Base-by-base conservation (phyloP, 1,284 basidiomycete species). In the Heterobasidion annosum region DNA sequence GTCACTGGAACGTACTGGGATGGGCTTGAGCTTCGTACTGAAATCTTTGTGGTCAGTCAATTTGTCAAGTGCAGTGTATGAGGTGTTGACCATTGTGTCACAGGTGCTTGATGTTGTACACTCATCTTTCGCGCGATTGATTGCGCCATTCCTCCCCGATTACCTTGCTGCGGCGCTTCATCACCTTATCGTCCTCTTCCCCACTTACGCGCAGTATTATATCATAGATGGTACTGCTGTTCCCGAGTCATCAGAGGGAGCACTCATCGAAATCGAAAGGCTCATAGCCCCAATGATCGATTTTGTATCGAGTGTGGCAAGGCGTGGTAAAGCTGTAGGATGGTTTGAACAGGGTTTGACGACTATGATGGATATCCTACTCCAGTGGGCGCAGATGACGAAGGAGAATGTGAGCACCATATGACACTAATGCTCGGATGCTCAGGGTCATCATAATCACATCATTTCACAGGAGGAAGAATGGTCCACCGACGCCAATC, bases 401-500 rank as follows among this genome's bases (percentile, higher is more conserved):
- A 77, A 80, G 15, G 91, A 95, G 53, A 92, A 98, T 65, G 92
- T 92, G 63, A 61, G 15, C n/a, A 0, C 5, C 7, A 1, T 40
- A 12, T n/a, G 10, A 40, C 12, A 40, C 37, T 25, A 4, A 4
- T 18, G 16, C n/a, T 52, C 33, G 54, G 43, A 37, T 46, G 25
- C 25, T 37, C 25, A 25, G 12, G 9, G 6, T 50, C 25, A 25
- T 25, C 25, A 25, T 25, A 40, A n/a, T n/a, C 6, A 12, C 12
- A 40, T n/a, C 12, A 8, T 40, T 10, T 1, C n/a, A 18, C 58
- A 95, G 89, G 93, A 95, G 67, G 93, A 95, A 51, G 88, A 84
- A 43, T 98, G 96, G 95, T 81, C 82, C 3, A 82, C 75, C 53
- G 90, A 98, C 63, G 83, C 91, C 1, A 96, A 97, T 61, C 84